Percentiles rank a stretch among this genome's conserved stretches.
Evolutionary conservation across 192 early-diverging fungal genomes (phyloP).

Genomic region (Coemansia sp.): DNA sequence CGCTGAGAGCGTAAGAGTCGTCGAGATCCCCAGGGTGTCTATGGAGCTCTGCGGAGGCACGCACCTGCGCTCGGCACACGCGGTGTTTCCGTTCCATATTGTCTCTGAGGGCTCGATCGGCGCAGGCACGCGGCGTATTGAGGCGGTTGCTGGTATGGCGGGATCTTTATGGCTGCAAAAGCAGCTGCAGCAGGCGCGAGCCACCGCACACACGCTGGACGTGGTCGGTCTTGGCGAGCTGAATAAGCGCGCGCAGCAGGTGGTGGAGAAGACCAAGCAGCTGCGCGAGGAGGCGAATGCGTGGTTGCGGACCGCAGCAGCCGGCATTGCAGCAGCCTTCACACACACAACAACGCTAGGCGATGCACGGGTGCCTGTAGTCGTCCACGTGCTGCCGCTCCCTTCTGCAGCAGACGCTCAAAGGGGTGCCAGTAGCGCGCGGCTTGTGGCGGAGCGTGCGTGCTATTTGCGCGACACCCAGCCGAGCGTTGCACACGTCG

Average conservation of each 20-base stretch:
- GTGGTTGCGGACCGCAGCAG: constrained; percentile 34
- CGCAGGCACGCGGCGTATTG: constrained; percentile 94
- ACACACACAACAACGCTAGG: constrained; percentile 32
- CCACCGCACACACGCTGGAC: constrained; percentile 55
- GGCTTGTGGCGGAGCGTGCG: constrained; percentile 31
- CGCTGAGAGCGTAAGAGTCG: constrained; percentile 91
- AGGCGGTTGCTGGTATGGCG: constrained; percentile 90
- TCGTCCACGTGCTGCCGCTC: constrained; percentile 21
- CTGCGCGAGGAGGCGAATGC: constrained; percentile 13
- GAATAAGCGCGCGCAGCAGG: constrained; percentile 52
- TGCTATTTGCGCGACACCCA: constrained; percentile 19
- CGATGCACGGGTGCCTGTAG: constrained; percentile 1
- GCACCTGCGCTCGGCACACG: constrained; percentile 82
- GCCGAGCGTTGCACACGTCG: constrained; percentile 47
- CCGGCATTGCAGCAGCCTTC: constrained; percentile 11
- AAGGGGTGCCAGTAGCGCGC: constrained; percentile 2
- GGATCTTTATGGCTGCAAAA: constrained; percentile 66
- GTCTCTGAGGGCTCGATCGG: constrained; percentile 86
- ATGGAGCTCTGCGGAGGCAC: constrained; percentile 98
- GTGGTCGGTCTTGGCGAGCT: constrained; percentile 58
- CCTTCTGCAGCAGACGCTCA: not conserved
- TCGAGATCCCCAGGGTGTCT: constrained; percentile 74
- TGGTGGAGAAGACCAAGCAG: constrained; percentile 10
- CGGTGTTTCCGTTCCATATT: constrained; percentile 83
- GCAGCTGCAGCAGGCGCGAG: constrained; percentile 60